phyloP scores from a whole-genome alignment of 2,329 filamentous ascomycete species.

The Sphaerulina vaccinii region DNA sequence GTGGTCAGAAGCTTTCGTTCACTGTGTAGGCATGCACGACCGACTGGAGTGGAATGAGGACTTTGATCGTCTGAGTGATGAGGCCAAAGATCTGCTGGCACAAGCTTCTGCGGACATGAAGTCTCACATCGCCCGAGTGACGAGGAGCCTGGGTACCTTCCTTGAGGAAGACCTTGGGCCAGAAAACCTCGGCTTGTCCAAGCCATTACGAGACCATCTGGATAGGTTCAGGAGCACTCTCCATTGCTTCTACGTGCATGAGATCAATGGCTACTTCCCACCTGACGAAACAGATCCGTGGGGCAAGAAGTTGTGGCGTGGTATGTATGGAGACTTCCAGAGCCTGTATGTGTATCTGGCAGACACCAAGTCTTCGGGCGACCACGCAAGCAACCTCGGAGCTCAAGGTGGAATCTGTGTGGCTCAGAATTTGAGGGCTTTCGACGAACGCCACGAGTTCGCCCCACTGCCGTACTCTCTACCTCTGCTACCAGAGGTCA shows the following conservation, averaged over 20 bases:
- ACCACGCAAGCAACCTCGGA: constrained; percentile 26
- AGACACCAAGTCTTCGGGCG: constrained; percentile 53
- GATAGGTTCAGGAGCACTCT: constrained; percentile 71
- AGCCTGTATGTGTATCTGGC: constrained; percentile 70
- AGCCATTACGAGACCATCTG: constrained; percentile 63
- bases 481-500: constrained; percentile 61
- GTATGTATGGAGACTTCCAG: constrained; percentile 68
- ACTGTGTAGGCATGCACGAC: constrained; percentile 76
- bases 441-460: constrained; percentile 63
- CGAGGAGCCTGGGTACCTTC: constrained; percentile 62
- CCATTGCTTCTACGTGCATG: constrained; percentile 63
- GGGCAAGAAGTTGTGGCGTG: constrained; percentile 57
- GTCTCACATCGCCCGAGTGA: constrained; percentile 57
- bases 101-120: constrained; percentile 65
- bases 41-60: constrained; percentile 57
- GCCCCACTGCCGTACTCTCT: constrained; percentile 62
- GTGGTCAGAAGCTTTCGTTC: constrained; percentile 71
- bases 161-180: constrained; percentile 69
- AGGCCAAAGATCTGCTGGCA: constrained; percentile 65
- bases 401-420: constrained; percentile 68
- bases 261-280: constrained; percentile 68
- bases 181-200: constrained; percentile 62
- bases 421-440: constrained; percentile 64
- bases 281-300: constrained; percentile 56
- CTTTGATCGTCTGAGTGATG: constrained; percentile 54